Percentiles rank a stretch among this genome's conserved stretches.
These are phyloP conservation scores for Diplodia sapinea DNA, from an alignment of 2,329 filamentous ascomycete genomes.

Conservation along the genomic window DNA sequence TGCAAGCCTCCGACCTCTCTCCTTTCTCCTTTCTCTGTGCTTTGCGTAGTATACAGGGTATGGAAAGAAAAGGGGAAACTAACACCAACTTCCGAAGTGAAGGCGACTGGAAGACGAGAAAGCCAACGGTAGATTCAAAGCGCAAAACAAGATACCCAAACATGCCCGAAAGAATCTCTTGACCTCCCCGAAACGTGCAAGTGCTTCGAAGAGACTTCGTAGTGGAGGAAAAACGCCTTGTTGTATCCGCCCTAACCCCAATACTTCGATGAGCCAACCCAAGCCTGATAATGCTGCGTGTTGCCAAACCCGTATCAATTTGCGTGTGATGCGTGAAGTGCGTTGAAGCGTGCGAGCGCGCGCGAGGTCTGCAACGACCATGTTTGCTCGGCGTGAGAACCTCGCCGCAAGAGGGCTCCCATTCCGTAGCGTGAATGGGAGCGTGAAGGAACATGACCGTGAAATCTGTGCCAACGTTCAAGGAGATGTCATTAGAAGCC, in stretches of 20 bases:
- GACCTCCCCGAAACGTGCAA: conserved; percentile 11
- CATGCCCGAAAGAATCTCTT: conserved; percentile 29
- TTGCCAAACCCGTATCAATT: conserved; percentile 28
- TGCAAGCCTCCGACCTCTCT: conserved; percentile 29
- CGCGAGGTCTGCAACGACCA: not conserved
- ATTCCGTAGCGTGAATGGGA: not conserved
- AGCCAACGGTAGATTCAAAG: conserved; percentile 6
- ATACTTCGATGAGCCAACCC: conserved; percentile 20
- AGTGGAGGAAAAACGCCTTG: conserved; percentile 10
- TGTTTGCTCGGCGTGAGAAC: not conserved
- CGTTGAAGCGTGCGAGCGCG: not conserved
- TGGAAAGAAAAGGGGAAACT: conserved; percentile 33
- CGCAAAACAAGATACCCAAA: conserved; percentile 20
- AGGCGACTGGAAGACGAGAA: conserved; percentile 7
- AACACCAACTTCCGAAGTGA: conserved; percentile 16
- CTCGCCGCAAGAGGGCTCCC: not conserved
- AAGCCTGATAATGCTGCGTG: conserved; percentile 22
- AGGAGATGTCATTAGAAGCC: conserved; percentile 34
- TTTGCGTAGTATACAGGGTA: conserved; percentile 42
- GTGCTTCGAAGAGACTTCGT: conserved; percentile 4
- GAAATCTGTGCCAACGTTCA: not conserved
- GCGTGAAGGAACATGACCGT: not conserved
- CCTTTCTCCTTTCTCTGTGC: conserved; percentile 28
- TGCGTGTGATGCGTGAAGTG: conserved; percentile 22
- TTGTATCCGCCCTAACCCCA: conserved; percentile 22